Evolutionary conservation across 768 basidiomycete species (phyloP), one percentile per base, ranked within the genome.

Genomic region (Naganishia onofrii): DNA sequence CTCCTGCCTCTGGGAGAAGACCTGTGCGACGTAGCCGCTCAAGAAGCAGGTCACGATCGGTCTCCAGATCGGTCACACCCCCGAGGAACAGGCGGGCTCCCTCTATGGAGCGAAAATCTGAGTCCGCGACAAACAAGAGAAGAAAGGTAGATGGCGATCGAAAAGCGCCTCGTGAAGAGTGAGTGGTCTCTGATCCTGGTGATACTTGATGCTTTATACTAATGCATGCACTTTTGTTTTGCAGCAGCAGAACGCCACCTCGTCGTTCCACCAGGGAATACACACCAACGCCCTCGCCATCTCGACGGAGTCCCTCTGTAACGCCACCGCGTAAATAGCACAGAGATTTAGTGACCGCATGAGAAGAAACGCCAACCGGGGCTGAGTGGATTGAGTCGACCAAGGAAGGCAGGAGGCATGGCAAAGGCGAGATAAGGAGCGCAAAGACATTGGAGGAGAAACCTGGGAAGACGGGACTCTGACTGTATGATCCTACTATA

Each of bases 31-130:
- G 60, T 0, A 26, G 46, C 15, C 60, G 60, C 32, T 63, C 60
- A 23, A 23, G 48, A 12, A n/a, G 19, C 60, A 42, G 48, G n/a
- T 38, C 48, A 23, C 46, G 65, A 34, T 66, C 65, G 12, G 9
- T 19, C 12, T 63, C 60, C 23, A 51, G 68, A 34, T 69, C 68
- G 15, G 48, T 13, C 7, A 69, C 68, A 21, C 44, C 68, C 29
- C 51, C 53, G 2, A 58, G 56, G 48, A 69, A 57, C 21, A 60
- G 57, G 29, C 44, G 56, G 19, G 68, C 42, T 23, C 9, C 19
- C 29, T 63, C 60, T 26, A 0, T 1, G 23, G 60, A 63, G 7
- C 38, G 60, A 36, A 63, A 34, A 21, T 21, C 38, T 19, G n/a
- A 34, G 10, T 29, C 60, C 2, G 60, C 46, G 17, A 1, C 38